These are phyloP conservation scores for Ophiocordyceps robertsii DNA, from an alignment of 2,329 filamentous ascomycete species.

Conservation along the genomic window DNA sequence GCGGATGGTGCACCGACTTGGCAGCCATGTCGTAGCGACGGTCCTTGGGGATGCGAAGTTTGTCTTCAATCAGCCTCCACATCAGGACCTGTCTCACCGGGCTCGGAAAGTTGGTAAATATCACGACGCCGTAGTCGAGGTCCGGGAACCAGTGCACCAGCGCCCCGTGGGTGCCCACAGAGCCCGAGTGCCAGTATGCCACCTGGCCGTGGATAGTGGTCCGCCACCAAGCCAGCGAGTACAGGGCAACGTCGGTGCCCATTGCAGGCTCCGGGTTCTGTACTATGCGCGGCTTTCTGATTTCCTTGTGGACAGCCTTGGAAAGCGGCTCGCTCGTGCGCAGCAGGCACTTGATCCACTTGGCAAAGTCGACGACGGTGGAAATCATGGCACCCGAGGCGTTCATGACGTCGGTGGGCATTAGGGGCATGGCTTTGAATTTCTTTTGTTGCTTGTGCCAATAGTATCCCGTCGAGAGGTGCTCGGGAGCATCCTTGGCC, in stretches of 20 bases:
- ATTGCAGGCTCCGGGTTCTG: not conserved
- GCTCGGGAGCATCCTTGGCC: conserved; percentile 10
- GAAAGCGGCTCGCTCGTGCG: conserved; percentile 12
- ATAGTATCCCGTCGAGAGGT: conserved; percentile 28
- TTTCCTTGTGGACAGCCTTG: conserved; percentile 11
- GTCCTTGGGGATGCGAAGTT: conserved; percentile 8
- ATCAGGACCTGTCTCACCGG: conserved; percentile 11
- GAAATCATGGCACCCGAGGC: conserved; percentile 30
- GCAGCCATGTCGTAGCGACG: conserved; percentile 8
- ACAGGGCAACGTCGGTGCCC: conserved; percentile 9
- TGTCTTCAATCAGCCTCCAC: conserved; percentile 17
- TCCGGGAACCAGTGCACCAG: conserved; percentile 14
- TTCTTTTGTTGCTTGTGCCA: conserved; percentile 17
- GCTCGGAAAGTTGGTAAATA: conserved; percentile 25
- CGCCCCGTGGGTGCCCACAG: conserved; percentile 12
- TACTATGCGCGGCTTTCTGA: conserved; percentile 19
- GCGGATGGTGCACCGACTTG: conserved; percentile 2
- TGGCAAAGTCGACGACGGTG: conserved; percentile 34
- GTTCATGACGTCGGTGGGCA: conserved; percentile 14
- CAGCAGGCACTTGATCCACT: conserved; percentile 37
- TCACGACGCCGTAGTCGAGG: conserved; percentile 3
- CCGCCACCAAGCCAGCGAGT: conserved; percentile 16
- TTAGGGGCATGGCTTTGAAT: conserved; percentile 13
- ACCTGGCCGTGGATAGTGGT: conserved; percentile 12
- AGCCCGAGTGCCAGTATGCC: conserved; percentile 17